Percentiles rank a stretch among this genome's conserved stretches.
phyloP scores from a whole-genome alignment of 306 rosid species.

The Begonia fuchsioides region DNA sequence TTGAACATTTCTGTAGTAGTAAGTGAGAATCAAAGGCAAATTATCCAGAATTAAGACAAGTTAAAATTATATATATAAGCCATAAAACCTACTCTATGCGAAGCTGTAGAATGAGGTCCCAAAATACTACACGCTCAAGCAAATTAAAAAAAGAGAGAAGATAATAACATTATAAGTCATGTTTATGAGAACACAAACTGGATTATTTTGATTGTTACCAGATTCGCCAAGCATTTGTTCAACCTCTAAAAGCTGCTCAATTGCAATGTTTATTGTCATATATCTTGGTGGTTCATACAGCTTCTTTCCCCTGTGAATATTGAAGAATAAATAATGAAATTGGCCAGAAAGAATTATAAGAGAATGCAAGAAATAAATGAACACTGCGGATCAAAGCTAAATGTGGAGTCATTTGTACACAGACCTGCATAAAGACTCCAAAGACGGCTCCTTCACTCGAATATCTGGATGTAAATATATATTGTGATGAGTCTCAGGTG shows the following conservation, averaged over 20 bases:
- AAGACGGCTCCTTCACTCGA: constrained; percentile 83
- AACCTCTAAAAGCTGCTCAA: constrained; percentile 85
- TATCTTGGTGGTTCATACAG: constrained; percentile 76
- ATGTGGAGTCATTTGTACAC: constrained; percentile 10
- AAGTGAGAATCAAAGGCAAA: too few species aligned
- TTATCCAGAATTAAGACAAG: too few species aligned
- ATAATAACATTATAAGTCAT: too few species aligned
- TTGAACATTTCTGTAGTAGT: too few species aligned
- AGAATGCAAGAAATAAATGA: not conserved
- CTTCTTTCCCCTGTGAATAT: constrained; percentile 58
- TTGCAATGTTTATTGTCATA: constrained; percentile 73
- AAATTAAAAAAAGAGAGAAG: too few species aligned
- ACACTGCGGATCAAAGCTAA: not conserved
- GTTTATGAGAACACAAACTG: not conserved
- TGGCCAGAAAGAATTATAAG: constrained; percentile 4
- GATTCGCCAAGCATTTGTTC: constrained; percentile 43
- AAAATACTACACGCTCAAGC: too few species aligned
- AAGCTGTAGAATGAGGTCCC: too few species aligned
- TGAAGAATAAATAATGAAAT: too few species aligned
- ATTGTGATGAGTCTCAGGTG: not conserved
- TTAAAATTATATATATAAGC: too few species aligned
- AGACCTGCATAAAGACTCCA: constrained; percentile 77
- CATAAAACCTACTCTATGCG: too few species aligned
- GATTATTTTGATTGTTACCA: constrained; percentile 20
- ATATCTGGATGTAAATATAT: constrained; percentile 33